Percentiles rank a stretch among this genome's conserved stretches.
Conservation (phyloP, 495 filamentous ascomycete species). For the Tuber aestivum region DNA sequence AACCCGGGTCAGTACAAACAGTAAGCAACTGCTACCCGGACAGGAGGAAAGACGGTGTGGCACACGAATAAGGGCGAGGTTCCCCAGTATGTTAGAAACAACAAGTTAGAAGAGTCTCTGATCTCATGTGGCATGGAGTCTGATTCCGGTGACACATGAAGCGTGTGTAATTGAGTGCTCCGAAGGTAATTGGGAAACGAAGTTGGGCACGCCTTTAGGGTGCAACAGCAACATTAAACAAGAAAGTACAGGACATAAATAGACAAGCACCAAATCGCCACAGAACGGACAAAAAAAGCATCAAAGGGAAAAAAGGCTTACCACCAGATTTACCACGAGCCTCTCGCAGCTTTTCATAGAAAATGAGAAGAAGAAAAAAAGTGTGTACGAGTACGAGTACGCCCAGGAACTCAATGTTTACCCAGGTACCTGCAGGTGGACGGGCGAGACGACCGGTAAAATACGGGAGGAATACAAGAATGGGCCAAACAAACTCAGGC, state of each 20-base stretch:
- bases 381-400: neutral
- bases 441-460: neutral
- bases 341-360: neutral
- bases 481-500: neutral
- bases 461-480: neutral
- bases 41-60: slow-evolving; percentile 19
- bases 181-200: neutral
- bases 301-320: slow-evolving; percentile 5
- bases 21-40: slow-evolving; percentile 21
- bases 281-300: neutral
- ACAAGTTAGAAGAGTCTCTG: neutral
- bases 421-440: neutral
- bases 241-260: neutral
- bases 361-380: neutral
- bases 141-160: neutral
- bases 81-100: neutral
- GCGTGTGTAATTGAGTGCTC: slow-evolving; percentile 10
- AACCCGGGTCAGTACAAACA: slow-evolving; percentile 17
- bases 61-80: slow-evolving; percentile 13
- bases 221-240: neutral
- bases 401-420: neutral
- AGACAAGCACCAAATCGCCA: neutral
- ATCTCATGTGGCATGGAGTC: neutral
- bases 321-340: neutral
- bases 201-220: neutral